These are phyloP conservation scores for Darksidea phi DNA, from an alignment of 495 filamentous ascomycete genomes.

Conservation along the genomic window DNA sequence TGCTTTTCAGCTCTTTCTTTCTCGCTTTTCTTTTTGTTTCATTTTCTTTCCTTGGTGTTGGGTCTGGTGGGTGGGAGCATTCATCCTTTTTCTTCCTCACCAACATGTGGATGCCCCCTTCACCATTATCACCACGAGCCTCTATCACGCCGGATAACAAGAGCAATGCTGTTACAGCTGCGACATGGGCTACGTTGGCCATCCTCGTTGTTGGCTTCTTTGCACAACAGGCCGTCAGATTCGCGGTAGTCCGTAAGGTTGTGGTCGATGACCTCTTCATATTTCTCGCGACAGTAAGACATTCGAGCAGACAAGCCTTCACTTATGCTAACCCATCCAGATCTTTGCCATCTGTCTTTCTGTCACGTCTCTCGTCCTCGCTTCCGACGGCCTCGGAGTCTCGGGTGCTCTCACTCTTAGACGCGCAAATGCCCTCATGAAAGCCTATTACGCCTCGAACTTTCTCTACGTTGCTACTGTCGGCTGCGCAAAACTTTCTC, in stretches of 20 bases:
- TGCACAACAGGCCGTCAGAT: slow-evolving; percentile 19
- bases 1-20: background rate
- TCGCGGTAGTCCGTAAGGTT: slow-evolving; percentile 14
- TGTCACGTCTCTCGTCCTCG: slow-evolving; percentile 22
- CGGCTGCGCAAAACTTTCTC: slow-evolving; percentile 30
- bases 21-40: slow-evolving; percentile 4
- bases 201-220: slow-evolving; percentile 20
- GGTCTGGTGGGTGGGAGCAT: slow-evolving; percentile 3
- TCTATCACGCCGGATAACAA: slow-evolving; percentile 21
- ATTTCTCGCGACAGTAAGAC: slow-evolving; percentile 25
- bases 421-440: slow-evolving; percentile 21
- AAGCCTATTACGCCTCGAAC: slow-evolving; percentile 30
- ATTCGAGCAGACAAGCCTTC: background rate
- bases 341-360: slow-evolving; percentile 22
- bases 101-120: slow-evolving; percentile 20
- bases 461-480: slow-evolving; percentile 26
- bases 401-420: slow-evolving; percentile 4
- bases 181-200: slow-evolving; percentile 18
- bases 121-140: slow-evolving; percentile 6
- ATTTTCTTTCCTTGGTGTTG: slow-evolving; percentile 1
- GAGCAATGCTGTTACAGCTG: slow-evolving; percentile 17
- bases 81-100: slow-evolving; percentile 2
- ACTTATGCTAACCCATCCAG: background rate
- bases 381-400: slow-evolving; percentile 25
- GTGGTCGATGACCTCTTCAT: slow-evolving; percentile 25